Evolutionary conservation across 441 rosid genomes (phyloP), one percentile per base, ranked within the genome.

Genomic region (Aleurites moluccanus): DNA sequence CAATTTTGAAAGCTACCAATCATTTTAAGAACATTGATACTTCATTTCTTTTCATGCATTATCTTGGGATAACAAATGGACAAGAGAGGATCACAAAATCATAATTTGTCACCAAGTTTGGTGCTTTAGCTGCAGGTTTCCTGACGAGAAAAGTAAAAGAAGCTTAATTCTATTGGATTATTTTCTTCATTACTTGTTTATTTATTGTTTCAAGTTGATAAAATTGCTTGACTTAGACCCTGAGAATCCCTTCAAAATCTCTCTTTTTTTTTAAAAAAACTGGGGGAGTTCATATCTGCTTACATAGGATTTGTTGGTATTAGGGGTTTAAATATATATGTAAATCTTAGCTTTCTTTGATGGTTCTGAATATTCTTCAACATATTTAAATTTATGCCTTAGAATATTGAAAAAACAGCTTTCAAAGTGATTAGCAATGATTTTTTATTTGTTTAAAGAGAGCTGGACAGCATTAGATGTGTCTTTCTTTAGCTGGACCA

Each of bases 341-440:
- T 18, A 40, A 20, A 55, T 49, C 13, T 72, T 44, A 49, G 4
- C 28, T 35, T 15, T 64, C 25, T 18, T 64, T 74, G 53, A 65
- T 69, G 61, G 40, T 52, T 73, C 64, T 72, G 73, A 57, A 52
- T 64, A 55, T 64, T 45, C 59, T 15, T 20, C 27, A 10, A 57
- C 2, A 38, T 49, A 20, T 63, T 67, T 78, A 42, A 55, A 53
- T 68, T 73, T 66, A 30, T 63, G 59, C 61, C 67, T 66, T 73
- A 38, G 38, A 82, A 74, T 73, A 77, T 67, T 16, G 20, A 64
- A 76, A 61, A 40, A 59, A 50, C 6, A 57, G 68, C 52, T 74
- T 76, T 74, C 77, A 16, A 72, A 30, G 18, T 70, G 72, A 67
- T 47, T 35, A 6, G 38, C 38, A 63, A 69, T 53, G 44, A 60